Evolutionary conservation across 306 rosid genomes (phyloP).

Genomic region (Pyrus bretschneideri): DNA sequence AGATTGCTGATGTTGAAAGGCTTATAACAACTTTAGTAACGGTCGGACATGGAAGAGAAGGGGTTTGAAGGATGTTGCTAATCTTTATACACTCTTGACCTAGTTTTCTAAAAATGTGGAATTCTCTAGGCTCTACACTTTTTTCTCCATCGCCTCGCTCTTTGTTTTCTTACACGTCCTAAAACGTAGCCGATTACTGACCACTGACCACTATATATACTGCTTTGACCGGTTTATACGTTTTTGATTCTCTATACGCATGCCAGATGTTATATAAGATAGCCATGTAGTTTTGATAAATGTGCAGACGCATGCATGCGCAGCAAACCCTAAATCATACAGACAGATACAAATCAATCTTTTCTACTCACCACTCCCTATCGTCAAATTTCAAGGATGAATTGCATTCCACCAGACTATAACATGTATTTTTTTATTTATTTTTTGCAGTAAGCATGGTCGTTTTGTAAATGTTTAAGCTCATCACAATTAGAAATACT

Average conservation of each 20-base stretch:
- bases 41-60: background rate
- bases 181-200: background rate
- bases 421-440: no score
- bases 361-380: no score
- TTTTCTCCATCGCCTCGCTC: background rate
- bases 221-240: background rate
- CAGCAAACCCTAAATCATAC: background rate
- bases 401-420: no score
- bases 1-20: no score
- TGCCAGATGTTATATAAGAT: no score
- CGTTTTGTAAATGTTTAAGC: no score
- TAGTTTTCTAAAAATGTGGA: background rate
- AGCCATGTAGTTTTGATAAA: no score
- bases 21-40: background rate
- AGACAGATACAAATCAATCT: no score
- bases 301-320: background rate
- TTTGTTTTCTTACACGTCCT: background rate
- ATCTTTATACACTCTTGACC: background rate
- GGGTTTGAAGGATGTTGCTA: background rate
- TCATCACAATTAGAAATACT: no score
- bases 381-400: no score
- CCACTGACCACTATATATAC: background rate
- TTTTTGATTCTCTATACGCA: no score
- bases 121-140: conserved; percentile 2
- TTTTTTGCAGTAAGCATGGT: background rate